Evolutionary conservation across 106 monocot genomes (phyloP).

Genomic region (Triglochin maritima): DNA sequence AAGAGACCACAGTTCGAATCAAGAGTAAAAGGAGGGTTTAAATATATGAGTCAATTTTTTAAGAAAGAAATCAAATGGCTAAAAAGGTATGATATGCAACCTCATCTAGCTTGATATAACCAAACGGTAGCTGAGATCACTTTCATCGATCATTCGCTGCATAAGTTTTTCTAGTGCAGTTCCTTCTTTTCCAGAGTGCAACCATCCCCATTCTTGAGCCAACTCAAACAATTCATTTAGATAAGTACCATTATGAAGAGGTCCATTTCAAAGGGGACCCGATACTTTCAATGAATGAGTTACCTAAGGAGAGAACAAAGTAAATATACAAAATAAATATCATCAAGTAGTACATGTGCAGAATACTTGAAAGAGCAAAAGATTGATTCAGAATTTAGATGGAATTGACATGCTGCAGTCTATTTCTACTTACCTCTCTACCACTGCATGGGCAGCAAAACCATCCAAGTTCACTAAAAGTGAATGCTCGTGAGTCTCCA

Average conservation of each 20-base stretch:
- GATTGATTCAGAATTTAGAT: not conserved
- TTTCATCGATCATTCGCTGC: slow-evolving; percentile 68
- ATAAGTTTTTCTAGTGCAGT: slow-evolving; percentile 56
- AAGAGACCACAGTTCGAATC: not conserved
- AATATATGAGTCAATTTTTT: not conserved
- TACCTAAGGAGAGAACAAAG: slow-evolving; percentile 20
- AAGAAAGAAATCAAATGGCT: not conserved
- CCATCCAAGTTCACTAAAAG: slow-evolving; percentile 63
- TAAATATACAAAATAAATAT: not conserved
- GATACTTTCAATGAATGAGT: slow-evolving; percentile 48
- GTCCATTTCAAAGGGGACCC: slow-evolving; percentile 91
- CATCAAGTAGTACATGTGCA: not conserved
- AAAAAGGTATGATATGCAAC: slow-evolving; percentile 20
- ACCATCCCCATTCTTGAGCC: slow-evolving; percentile 83
- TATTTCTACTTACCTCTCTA: slow-evolving; percentile 29
- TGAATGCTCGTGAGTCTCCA: slow-evolving; percentile 74
- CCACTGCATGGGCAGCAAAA: slow-evolving; percentile 60
- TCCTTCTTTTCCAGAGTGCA: slow-evolving; percentile 24
- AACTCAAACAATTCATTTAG: slow-evolving; percentile 66
- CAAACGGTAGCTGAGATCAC: slow-evolving; percentile 59
- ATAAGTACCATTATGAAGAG: slow-evolving; percentile 62
- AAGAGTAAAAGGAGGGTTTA: no score
- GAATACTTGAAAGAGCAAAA: not conserved
- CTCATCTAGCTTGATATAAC: slow-evolving; percentile 93
- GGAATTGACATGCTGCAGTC: not conserved